Base-by-base conservation (phyloP, 768 basidiomycete species). In the Mycena filopes region DNA sequence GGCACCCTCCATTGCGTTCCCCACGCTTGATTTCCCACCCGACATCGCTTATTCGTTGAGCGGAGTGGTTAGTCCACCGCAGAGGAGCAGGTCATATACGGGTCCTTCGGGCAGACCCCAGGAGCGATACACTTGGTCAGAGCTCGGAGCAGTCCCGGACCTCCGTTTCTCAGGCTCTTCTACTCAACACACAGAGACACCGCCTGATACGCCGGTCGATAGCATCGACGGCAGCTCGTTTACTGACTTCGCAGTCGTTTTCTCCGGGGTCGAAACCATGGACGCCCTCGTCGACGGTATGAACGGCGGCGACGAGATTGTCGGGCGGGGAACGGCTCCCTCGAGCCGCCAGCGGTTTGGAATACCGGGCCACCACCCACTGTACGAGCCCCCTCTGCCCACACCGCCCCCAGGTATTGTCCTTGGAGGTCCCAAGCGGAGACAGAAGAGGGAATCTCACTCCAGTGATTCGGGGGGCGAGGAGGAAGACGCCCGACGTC, bases 231-330 rank as follows among this genome's bases (percentile, higher is more conserved):
- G 79, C 26, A 75, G 63, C 47, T 84, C 80, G 20, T 77, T 85
- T 48, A 82, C 85, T 53, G 76, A 84, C 51, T 87, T 89, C 69
- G 82, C 89, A 18, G 89, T 90, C 26, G 74, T 92, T 28, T 93
- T 95, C 9, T 76, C 92, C 7, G 93, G 92, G 2, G 92, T 95
- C 11, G 93, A 94, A 78, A 88, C 88, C 11, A 91, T 95, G 89
- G 94, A 95, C 74, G 94, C 94, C 15, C 77, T 95, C 56, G 94
- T 95, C 9, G 93, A 94, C 68, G 92, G 91, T 11, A 95, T 95
- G 94, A 95, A 95, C 72, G 90, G 90, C 28, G 85, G 83, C 46
- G 89, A 92, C 59, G 83, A 88, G 66, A 76, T 87, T 57, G 81
- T 86, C 23, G 59, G 73, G 65, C 55, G 76, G 63, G 66, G 80